Evolutionary conservation across 371 early-diverging fungal species (phyloP).

Genomic region (Funneliformis caledonium): DNA sequence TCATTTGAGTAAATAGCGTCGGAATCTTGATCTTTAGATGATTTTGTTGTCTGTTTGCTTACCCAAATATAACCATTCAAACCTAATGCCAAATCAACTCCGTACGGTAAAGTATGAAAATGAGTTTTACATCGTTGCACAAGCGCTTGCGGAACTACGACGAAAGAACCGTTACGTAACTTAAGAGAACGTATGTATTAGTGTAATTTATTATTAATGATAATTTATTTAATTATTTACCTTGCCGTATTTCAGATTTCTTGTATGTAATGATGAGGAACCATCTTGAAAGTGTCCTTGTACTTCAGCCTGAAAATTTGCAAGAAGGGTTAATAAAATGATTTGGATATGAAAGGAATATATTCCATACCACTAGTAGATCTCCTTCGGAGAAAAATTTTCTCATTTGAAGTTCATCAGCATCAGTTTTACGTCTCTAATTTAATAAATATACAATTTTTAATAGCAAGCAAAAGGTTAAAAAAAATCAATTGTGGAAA

Average conservation of each 20-base stretch:
- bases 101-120: constrained; percentile 84
- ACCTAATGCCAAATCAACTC: constrained; percentile 93
- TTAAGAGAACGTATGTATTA: constrained; percentile 36
- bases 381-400: constrained; percentile 96
- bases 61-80: constrained; percentile 98
- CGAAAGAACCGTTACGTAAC: constrained; percentile 89
- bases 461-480: not conserved
- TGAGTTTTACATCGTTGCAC: constrained; percentile 93
- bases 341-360: not conserved
- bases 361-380: constrained; percentile 76
- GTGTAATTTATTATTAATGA: not conserved
- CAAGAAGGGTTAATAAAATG: not conserved
- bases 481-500: not conserved
- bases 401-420: constrained; percentile 98
- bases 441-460: not conserved
- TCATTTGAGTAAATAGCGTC: constrained; percentile 78
- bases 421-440: constrained; percentile 94
- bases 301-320: constrained; percentile 82
- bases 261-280: constrained; percentile 91
- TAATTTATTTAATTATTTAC: constrained; percentile 41
- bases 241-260: constrained; percentile 97
- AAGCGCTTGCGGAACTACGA: constrained; percentile 83
- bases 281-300: constrained; percentile 92
- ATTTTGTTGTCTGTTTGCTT: constrained; percentile 70
- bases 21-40: constrained; percentile 58